These are phyloP conservation scores for Solanum sejunctum DNA, from an alignment of 257 asterid species.

Conservation along the genomic window DNA sequence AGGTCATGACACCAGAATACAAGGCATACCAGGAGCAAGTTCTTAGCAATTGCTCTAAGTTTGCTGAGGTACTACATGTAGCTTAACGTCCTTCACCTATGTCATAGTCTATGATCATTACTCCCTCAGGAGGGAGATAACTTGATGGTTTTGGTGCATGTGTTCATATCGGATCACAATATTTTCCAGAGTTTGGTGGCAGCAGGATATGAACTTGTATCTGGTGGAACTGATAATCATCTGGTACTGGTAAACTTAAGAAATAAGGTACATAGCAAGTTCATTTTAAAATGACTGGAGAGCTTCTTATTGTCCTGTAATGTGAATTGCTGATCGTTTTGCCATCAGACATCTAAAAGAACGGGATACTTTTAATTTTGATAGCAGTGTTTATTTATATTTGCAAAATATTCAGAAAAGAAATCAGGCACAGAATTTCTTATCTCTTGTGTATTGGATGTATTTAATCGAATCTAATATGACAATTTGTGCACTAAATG, in stretches of 20 bases:
- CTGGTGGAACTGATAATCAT: conserved; percentile 99
- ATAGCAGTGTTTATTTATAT: not conserved
- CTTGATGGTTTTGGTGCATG: not conserved
- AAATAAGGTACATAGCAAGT: conserved; percentile 40
- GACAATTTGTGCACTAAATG: not conserved
- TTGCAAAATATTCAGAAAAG: not conserved
- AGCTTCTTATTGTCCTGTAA: not conserved
- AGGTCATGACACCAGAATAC: conserved; percentile 94
- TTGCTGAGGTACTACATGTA: conserved; percentile 55
- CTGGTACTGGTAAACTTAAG: conserved; percentile 78
- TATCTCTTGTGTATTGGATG: not conserved
- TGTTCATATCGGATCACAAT: not conserved
- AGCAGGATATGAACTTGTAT: conserved; percentile 70
- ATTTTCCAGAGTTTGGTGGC: conserved; percentile 54
- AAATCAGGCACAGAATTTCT: not conserved
- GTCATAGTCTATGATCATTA: not conserved
- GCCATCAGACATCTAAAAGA: not conserved
- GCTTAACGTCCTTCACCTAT: not conserved
- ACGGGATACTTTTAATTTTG: not conserved
- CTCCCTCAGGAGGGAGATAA: not conserved
- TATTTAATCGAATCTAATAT: not conserved
- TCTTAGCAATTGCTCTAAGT: conserved; percentile 73
- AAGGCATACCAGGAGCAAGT: conserved; percentile 92
- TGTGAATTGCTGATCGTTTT: not conserved
- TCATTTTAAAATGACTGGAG: not conserved